Conservation (phyloP, 306 rosid species). For the Cicer bijugum region DNA sequence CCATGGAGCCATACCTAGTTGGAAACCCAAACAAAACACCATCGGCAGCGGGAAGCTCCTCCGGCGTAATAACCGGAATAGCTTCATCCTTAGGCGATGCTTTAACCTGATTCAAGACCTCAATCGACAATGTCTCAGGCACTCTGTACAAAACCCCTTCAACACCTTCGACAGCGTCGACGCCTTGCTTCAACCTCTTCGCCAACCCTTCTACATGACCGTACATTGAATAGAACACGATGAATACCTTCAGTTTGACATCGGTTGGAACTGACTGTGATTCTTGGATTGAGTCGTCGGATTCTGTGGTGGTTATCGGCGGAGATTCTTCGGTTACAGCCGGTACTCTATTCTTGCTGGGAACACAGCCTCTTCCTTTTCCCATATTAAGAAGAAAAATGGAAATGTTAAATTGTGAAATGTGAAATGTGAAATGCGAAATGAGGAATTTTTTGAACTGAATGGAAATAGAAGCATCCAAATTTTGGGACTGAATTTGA, state of each 20-base stretch:
- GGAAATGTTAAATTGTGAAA: constrained; percentile 21
- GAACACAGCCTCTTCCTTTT: constrained; percentile 93
- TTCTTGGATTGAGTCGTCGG: constrained; percentile 2
- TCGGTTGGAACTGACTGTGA: neutral
- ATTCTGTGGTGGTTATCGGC: neutral
- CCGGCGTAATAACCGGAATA: constrained; percentile 71
- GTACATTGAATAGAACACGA: constrained; percentile 92
- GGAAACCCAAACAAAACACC: constrained; percentile 90
- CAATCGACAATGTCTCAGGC: constrained; percentile 76
- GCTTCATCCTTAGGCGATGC: constrained; percentile 70
- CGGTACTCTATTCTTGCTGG: constrained; percentile 79
- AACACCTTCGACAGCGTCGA: constrained; percentile 75
- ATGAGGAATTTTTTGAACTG: neutral
- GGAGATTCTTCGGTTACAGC: constrained; percentile 43
- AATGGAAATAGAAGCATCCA: constrained; percentile 27
- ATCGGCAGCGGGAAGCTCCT: constrained; percentile 67
- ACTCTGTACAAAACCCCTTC: constrained; percentile 84
- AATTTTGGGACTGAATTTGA: neutral
- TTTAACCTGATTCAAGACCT: constrained; percentile 67
- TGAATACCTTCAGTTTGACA: constrained; percentile 64
- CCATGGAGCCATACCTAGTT: constrained; percentile 91
- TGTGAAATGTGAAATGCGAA: constrained; percentile 29
- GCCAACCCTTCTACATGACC: constrained; percentile 92
- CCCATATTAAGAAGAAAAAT: constrained; percentile 56
- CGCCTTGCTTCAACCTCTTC: constrained; percentile 78